These are phyloP conservation scores for Penicillium atrosanguineum DNA, from an alignment of 495 filamentous ascomycete species.

Conservation along the genomic window DNA sequence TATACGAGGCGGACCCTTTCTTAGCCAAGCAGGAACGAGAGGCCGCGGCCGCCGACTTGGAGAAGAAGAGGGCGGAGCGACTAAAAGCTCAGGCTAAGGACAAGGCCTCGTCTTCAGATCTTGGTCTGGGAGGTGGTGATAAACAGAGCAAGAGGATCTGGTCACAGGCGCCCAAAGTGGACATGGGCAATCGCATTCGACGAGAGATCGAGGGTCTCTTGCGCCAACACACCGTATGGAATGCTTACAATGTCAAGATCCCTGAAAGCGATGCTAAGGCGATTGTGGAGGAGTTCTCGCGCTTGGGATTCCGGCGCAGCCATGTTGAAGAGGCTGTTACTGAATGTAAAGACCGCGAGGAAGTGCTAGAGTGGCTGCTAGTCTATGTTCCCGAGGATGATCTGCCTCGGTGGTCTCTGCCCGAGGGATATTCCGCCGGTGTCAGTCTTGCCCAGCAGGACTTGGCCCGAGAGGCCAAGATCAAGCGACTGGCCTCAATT, in stretches of 20 bases:
- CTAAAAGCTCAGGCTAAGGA: constrained; percentile 62
- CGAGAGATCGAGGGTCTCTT: constrained; percentile 75
- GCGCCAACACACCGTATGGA: constrained; percentile 78
- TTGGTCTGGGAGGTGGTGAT: constrained; percentile 34
- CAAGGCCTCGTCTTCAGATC: constrained; percentile 48
- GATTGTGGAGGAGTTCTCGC: constrained; percentile 71
- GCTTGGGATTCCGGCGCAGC: constrained; percentile 77
- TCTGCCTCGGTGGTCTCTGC: constrained; percentile 82
- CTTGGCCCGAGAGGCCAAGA: constrained; percentile 69
- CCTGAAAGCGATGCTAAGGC: constrained; percentile 49
- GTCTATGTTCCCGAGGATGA: constrained; percentile 98
- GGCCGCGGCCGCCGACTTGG: constrained; percentile 63
- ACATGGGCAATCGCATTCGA: constrained; percentile 79
- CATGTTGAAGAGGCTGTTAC: constrained; percentile 86
- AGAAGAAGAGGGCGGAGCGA: constrained; percentile 66
- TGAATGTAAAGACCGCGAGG: constrained; percentile 89
- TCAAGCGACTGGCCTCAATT: constrained; percentile 76
- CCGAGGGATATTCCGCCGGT: constrained; percentile 85
- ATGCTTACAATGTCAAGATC: constrained; percentile 69
- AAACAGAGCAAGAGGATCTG: constrained; percentile 62
- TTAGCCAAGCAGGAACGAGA: constrained; percentile 73
- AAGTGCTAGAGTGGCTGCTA: constrained; percentile 87
- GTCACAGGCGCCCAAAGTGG: constrained; percentile 82
- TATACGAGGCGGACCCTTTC: constrained; percentile 97
- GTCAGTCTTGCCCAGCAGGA: constrained; percentile 79